Evolutionary conservation across 768 basidiomycete genomes (phyloP).

Genomic region (Cantharellus anzutake): DNA sequence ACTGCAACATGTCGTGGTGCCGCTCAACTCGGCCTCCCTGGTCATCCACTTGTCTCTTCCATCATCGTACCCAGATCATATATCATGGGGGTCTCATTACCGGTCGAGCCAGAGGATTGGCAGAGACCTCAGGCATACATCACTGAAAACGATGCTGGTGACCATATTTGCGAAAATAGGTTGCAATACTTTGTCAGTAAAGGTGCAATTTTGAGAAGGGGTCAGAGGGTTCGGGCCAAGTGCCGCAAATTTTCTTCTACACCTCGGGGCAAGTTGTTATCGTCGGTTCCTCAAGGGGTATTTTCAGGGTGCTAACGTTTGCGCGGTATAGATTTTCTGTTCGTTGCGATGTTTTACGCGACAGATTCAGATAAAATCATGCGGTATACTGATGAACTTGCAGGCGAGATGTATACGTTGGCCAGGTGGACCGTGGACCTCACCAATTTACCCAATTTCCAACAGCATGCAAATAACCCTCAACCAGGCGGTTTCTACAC

Average conservation of each 20-base stretch:
- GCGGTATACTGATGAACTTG: conserved; percentile 60
- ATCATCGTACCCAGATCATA: conserved; percentile 71
- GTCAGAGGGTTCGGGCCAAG: conserved; percentile 64
- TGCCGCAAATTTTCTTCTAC: conserved; percentile 34
- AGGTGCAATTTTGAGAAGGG: conserved; percentile 71
- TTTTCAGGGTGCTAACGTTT: neutral
- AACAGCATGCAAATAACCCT: conserved; percentile 25
- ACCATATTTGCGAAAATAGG: conserved; percentile 73
- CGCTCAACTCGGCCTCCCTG: conserved; percentile 70
- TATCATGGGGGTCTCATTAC: conserved; percentile 81
- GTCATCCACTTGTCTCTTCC: conserved; percentile 55
- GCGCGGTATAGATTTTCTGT: conserved; percentile 38
- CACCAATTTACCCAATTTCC: neutral
- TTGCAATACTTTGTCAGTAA: conserved; percentile 75
- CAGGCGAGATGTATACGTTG: conserved; percentile 12
- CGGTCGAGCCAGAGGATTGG: conserved; percentile 71
- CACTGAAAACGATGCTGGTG: conserved; percentile 51
- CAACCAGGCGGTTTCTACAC: conserved; percentile 56
- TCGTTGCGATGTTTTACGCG: conserved; percentile 68
- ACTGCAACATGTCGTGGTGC: conserved; percentile 77
- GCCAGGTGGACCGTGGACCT: neutral
- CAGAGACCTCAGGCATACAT: conserved; percentile 75
- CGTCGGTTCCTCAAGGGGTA: neutral
- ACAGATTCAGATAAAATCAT: conserved; percentile 55
- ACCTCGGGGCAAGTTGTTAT: conserved; percentile 21